Evolutionary conservation across 1,284 basidiomycete species (phyloP).

Genomic region (Rhodotorula mucilaginosa): DNA sequence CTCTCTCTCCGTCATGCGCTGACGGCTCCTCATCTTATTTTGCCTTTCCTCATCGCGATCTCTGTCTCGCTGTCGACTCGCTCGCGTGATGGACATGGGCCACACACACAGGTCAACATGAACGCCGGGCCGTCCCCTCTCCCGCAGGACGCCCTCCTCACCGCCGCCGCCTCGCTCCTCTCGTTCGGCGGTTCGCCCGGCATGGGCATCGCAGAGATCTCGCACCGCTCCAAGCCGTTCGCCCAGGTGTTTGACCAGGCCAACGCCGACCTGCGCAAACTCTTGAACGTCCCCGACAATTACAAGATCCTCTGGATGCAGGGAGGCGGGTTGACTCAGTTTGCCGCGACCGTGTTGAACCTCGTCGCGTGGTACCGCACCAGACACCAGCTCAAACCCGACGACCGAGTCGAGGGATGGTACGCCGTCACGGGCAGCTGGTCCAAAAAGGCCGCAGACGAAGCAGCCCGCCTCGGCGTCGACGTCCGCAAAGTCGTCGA

Average conservation of each 20-base stretch:
- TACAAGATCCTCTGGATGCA: constrained; percentile 87
- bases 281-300: constrained; percentile 75
- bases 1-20: neutral
- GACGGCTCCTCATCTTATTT: neutral
- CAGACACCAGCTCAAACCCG: constrained; percentile 55
- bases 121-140: constrained; percentile 87
- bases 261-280: constrained; percentile 60
- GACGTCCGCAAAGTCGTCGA: constrained; percentile 69
- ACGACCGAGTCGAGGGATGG: constrained; percentile 62
- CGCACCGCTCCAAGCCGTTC: constrained; percentile 88
- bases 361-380: constrained; percentile 68
- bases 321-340: constrained; percentile 85
- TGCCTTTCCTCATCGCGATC: too few relatives aligned
- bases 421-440: constrained; percentile 89
- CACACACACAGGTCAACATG: constrained; percentile 64
- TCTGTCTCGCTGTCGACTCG: neutral
- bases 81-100: too few relatives aligned
- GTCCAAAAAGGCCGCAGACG: constrained; percentile 79
- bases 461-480: constrained; percentile 64
- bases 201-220: constrained; percentile 90
- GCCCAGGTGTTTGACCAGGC: constrained; percentile 65
- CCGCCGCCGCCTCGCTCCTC: constrained; percentile 73
- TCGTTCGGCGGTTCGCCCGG: constrained; percentile 78
- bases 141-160: constrained; percentile 71
- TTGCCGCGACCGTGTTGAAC: constrained; percentile 84